These are phyloP conservation scores for Emmonsiellopsis sp. DNA, from an alignment of 2,329 filamentous ascomycete species.

Conservation along the genomic window DNA sequence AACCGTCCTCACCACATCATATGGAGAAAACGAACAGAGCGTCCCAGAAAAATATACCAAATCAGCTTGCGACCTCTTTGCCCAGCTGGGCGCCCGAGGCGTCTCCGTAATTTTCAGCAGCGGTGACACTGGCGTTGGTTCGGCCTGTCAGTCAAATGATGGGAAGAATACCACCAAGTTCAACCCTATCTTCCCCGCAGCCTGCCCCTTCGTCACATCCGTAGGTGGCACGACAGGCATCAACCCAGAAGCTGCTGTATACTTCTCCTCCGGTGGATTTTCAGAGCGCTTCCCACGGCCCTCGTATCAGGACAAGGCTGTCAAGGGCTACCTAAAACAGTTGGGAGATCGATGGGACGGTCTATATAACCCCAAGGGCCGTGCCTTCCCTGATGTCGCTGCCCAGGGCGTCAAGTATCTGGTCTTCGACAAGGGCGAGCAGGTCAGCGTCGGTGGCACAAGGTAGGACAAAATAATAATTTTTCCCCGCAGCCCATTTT, in stretches of 20 bases:
- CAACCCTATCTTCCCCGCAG: constrained; percentile 46
- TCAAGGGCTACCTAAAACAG: constrained; percentile 37
- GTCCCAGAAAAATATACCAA: constrained; percentile 52
- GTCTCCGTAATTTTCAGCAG: constrained; percentile 57
- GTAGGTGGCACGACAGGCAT: constrained; percentile 51
- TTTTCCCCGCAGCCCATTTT: not conserved
- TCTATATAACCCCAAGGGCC: constrained; percentile 44
- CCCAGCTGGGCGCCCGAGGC: constrained; percentile 56
- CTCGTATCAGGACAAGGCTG: constrained; percentile 37
- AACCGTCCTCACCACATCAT: constrained; percentile 58
- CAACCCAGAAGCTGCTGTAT: constrained; percentile 42
- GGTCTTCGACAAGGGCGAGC: constrained; percentile 30
- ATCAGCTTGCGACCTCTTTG: constrained; percentile 54
- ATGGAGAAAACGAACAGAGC: constrained; percentile 58
- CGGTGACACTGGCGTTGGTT: constrained; percentile 55
- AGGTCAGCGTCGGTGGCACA: constrained; percentile 38
- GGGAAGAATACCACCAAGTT: constrained; percentile 45
- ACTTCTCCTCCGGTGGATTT: constrained; percentile 43
- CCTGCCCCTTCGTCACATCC: constrained; percentile 55
- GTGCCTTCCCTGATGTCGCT: constrained; percentile 54
- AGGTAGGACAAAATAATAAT: constrained; percentile 6
- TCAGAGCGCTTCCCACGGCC: constrained; percentile 41
- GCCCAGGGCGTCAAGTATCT: constrained; percentile 43
- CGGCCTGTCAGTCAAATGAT: constrained; percentile 47
- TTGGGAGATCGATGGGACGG: constrained; percentile 32